These are phyloP conservation scores for Geoglossum glabrum DNA, from an alignment of 495 filamentous ascomycete species.

Conservation along the genomic window DNA sequence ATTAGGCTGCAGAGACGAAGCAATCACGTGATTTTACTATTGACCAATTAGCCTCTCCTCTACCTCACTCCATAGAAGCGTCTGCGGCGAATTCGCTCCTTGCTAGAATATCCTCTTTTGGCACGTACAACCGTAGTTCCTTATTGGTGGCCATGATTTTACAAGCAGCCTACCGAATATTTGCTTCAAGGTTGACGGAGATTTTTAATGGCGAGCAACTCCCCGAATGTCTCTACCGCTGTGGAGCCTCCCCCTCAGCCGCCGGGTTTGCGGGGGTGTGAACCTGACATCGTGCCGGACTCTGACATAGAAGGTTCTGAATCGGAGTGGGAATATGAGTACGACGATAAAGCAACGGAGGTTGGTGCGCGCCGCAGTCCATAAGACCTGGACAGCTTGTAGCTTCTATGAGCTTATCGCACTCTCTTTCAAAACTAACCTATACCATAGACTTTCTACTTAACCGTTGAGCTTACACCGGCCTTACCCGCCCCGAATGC, in stretches of 20 bases:
- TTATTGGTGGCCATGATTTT: background rate
- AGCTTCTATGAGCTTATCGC: background rate
- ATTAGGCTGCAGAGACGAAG: too few species aligned
- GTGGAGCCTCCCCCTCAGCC: background rate
- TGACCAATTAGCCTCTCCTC: too few species aligned
- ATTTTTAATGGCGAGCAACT: background rate
- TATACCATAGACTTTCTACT: constrained; percentile 3
- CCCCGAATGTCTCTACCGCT: background rate
- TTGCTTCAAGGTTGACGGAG: background rate
- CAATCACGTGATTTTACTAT: too few species aligned
- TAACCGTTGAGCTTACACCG: constrained; percentile 3
- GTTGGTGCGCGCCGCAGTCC: background rate
- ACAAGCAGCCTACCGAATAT: background rate
- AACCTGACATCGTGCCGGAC: background rate
- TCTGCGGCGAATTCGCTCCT: too few species aligned
- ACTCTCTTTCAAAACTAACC: background rate
- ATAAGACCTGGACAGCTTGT: background rate
- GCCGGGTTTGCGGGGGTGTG: background rate
- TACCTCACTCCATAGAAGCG: too few species aligned
- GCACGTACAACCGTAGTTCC: background rate
- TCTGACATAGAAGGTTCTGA: background rate
- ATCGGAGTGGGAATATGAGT: constrained; percentile 8
- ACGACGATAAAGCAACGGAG: constrained; percentile 5
- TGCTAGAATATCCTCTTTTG: too few species aligned
- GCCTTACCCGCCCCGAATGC: background rate